phyloP scores from a whole-genome alignment of 129 eudicot genomes.

The Saussurea involucrata region DNA sequence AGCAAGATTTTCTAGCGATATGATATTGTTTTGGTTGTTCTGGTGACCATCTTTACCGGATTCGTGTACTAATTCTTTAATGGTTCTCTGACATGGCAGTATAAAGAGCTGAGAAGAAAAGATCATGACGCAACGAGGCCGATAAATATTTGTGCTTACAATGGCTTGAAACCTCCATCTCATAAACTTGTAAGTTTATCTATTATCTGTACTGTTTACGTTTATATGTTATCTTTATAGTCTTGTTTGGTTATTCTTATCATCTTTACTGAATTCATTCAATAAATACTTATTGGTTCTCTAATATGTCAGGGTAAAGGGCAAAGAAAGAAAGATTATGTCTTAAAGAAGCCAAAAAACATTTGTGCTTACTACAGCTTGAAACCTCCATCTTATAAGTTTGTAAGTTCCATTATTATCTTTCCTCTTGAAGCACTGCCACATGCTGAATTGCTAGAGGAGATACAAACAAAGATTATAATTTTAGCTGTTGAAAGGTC shows the following conservation, averaged over 20 bases:
- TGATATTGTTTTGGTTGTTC: not conserved
- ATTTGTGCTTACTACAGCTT: conserved; percentile 74
- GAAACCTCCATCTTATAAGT: conserved; percentile 70
- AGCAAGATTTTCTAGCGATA: not conserved
- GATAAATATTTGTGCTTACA: conserved; percentile 41
- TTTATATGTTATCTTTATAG: not conserved
- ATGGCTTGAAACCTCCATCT: conserved; percentile 57
- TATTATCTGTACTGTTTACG: not conserved
- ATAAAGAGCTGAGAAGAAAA: conserved; percentile 33
- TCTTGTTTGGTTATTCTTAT: not conserved
- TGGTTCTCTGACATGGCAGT: conserved; percentile 32
- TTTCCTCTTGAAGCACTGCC: not conserved
- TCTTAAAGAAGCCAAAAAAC: conserved; percentile 22
- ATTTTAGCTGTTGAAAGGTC: not conserved
- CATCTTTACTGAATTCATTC: not conserved
- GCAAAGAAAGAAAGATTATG: conserved; percentile 30
- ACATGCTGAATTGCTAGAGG: conserved; percentile 3
- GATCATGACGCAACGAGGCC: conserved; percentile 6
- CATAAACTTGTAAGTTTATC: conserved; percentile 59
- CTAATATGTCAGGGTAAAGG: conserved; percentile 25
- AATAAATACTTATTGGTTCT: not conserved
- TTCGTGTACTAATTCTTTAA: not conserved
- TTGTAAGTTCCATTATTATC: conserved; percentile 43
- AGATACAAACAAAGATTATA: not conserved
- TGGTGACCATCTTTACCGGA: not conserved